phyloP scores from a whole-genome alignment of 257 asterid genomes.

The Solanum tacnaense region DNA sequence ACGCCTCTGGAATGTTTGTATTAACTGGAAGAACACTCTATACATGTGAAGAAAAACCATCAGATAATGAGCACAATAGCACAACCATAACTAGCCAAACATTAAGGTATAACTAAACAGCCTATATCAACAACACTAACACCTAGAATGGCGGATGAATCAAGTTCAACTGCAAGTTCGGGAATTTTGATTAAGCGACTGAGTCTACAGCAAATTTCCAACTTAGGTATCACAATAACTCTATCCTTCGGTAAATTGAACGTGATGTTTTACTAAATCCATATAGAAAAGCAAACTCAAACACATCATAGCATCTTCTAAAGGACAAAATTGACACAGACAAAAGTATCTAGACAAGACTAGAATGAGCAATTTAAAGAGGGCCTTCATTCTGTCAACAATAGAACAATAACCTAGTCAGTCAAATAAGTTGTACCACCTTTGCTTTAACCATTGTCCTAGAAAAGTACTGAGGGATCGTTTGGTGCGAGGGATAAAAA shows the following conservation, averaged over 20 bases:
- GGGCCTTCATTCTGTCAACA: background rate
- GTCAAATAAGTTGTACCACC: background rate
- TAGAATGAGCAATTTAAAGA: background rate
- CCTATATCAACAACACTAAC: background rate
- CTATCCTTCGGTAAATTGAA: background rate
- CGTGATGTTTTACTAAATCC: background rate
- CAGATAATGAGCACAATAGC: slow-evolving; percentile 7
- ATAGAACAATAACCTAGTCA: background rate
- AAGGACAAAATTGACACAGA: background rate
- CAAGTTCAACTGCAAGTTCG: background rate
- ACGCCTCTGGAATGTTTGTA: slow-evolving; percentile 70
- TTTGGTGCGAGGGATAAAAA: too few relatives aligned
- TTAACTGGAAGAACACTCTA: slow-evolving; percentile 58
- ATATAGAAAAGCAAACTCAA: background rate
- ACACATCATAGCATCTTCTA: background rate
- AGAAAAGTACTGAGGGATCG: background rate
- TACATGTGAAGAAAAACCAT: slow-evolving; percentile 11
- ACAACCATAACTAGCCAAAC: background rate
- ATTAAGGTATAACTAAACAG: background rate
- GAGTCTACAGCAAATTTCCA: background rate
- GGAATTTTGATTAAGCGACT: background rate
- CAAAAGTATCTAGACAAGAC: background rate
- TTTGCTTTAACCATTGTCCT: background rate
- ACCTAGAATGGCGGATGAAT: background rate
- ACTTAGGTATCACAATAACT: background rate